These are phyloP conservation scores for Hypoxylon fuscum DNA, from an alignment of 495 filamentous ascomycete species.

Conservation along the genomic window DNA sequence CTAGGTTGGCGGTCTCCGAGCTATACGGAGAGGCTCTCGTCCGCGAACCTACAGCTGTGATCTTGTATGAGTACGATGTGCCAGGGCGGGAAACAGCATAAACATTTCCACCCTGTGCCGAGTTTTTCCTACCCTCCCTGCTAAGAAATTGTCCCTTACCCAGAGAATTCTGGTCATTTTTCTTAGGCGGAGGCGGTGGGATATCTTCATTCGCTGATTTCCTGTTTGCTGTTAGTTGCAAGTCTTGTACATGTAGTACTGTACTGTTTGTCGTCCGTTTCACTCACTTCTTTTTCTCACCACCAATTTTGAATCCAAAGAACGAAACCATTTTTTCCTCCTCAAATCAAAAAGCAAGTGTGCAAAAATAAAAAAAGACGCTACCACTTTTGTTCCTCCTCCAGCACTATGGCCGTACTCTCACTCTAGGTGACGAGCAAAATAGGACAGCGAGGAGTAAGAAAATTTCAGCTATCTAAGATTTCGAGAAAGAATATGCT, in stretches of 20 bases:
- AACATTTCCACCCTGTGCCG: slow-evolving; percentile 43
- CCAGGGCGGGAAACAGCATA: slow-evolving; percentile 43
- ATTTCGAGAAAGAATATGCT: slow-evolving; percentile 32
- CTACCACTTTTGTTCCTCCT: slow-evolving; percentile 20
- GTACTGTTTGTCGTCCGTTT: not conserved
- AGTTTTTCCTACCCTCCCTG: slow-evolving; percentile 25
- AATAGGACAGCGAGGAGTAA: slow-evolving; percentile 14
- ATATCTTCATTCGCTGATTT: slow-evolving; percentile 43
- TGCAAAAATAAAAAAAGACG: not conserved
- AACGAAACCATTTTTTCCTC: slow-evolving; percentile 58
- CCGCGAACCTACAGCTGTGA: slow-evolving; percentile 21
- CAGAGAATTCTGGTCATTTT: slow-evolving; percentile 43
- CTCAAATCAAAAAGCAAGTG: slow-evolving; percentile 9
- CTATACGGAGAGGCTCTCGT: slow-evolving; percentile 42
- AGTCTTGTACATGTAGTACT: not conserved
- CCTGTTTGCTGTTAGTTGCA: slow-evolving; percentile 40
- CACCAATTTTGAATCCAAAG: slow-evolving; percentile 58
- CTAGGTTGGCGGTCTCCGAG: slow-evolving; percentile 45
- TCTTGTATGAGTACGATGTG: slow-evolving; percentile 43
- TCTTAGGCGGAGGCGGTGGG: slow-evolving; percentile 37
- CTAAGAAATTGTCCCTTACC: slow-evolving; percentile 44
- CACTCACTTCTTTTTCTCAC: slow-evolving; percentile 60
- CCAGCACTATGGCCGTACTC: slow-evolving; percentile 13
- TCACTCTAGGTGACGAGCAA: slow-evolving; percentile 4
- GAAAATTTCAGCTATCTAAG: slow-evolving; percentile 17